Base-by-base conservation (phyloP, 73 alveolate genomes). In the Tetrahymena borealis region DNA sequence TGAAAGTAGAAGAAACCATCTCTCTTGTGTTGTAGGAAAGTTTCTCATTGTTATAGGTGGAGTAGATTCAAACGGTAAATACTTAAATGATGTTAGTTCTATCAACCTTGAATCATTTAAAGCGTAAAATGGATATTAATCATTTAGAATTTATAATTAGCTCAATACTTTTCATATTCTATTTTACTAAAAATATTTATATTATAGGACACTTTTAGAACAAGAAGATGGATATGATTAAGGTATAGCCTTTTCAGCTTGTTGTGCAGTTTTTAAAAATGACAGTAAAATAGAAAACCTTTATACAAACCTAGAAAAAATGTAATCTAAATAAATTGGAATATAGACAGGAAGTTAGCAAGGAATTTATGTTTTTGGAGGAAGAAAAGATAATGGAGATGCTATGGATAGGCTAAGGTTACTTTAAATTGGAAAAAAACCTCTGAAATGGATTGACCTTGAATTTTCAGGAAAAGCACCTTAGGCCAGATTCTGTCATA, bases 331-430 rank as follows among this genome's bases (percentile, higher is more conserved):
- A 90, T 78, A 78, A 15, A 79, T 39, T 32, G 36, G 90, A n/a
- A 31, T 79, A 4, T 32, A 39, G 36, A 33, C 77, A 78, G 91
- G 43, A 6, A 93, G 90, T 37, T 78, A 38, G 18, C 98, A 97
- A 93, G 99, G 99, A 13, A 95, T 98, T 36, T 98, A 96, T 94
- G 78, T 98, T 10, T 98, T 97, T 94, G 99, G 99, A 43, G 99
- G 99, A 38, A 97, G 97, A 95, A 90, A 94, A 91, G 94, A 93
- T 36, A 96, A 96, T 18, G 98, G 98, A 15, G 96, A 95, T 39
- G 97, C 98, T 39, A 39, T 93, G n/a, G 95, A 96, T 94, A 94
- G 96, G 78, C 94, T 98, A 77, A 95, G 96, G 94, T 94, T 97
- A 0, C 90, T 98, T 91, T 42, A 94, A 13, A 91, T 98, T 41